A percentile compares a stretch with the other conserved stretches of the same genome.
Evolutionary conservation across 768 basidiomycete genomes (phyloP).

Genomic region (Suillus luteus): DNA sequence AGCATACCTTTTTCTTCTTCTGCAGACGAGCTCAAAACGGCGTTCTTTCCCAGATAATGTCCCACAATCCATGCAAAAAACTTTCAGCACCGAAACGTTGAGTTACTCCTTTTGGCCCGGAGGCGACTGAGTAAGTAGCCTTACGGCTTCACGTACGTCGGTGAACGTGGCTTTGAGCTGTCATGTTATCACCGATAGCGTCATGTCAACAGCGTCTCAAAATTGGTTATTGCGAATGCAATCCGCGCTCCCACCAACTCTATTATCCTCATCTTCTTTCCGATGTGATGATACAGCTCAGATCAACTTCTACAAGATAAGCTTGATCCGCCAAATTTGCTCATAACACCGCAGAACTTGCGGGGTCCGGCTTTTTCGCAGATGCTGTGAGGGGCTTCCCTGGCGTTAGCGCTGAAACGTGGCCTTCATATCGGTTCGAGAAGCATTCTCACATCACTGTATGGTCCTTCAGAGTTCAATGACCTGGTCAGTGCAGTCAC

Average conservation of each 20-base stretch:
- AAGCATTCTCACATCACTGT: neutral
- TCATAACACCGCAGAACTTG: neutral
- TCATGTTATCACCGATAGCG: constrained; percentile 10
- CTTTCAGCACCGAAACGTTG: constrained; percentile 20
- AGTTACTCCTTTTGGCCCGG: constrained; percentile 11
- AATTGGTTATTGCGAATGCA: constrained; percentile 4
- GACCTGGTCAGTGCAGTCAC: constrained; percentile 1
- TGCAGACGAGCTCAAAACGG: constrained; percentile 31
- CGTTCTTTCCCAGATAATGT: constrained; percentile 31
- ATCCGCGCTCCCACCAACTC: constrained; percentile 12
- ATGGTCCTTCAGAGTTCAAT: neutral
- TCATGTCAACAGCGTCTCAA: constrained; percentile 8
- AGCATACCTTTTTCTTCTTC: constrained; percentile 13
- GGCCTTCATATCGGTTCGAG: neutral
- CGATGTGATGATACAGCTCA: constrained; percentile 11
- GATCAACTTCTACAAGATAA: constrained; percentile 20
- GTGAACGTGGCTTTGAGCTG: constrained; percentile 13
- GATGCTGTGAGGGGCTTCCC: neutral
- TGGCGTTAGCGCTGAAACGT: neutral
- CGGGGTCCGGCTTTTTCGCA: neutral
- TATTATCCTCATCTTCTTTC: constrained; percentile 18
- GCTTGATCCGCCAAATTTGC: constrained; percentile 11
- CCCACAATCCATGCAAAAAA: constrained; percentile 24
- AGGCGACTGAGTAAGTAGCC: constrained; percentile 4
- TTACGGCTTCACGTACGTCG: constrained; percentile 6